Evolutionary conservation across 2,329 filamentous ascomycete species (phyloP).

Genomic region (Fusarium floridanum): DNA sequence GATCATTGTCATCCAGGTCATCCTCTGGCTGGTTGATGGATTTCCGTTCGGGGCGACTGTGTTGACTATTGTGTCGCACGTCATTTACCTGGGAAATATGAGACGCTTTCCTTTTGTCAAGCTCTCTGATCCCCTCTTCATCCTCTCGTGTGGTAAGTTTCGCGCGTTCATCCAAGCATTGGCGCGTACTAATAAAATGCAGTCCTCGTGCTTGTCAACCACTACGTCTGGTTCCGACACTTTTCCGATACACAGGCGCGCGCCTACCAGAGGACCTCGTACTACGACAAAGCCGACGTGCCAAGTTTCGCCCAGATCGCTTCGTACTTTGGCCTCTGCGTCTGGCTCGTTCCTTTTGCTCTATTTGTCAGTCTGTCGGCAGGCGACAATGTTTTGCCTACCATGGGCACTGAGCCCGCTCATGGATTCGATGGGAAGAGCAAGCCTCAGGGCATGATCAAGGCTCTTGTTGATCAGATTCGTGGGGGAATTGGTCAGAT

Average conservation of each 20-base stretch:
- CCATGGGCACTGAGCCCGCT: constrained; percentile 78
- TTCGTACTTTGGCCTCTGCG: constrained; percentile 94
- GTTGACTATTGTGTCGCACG: constrained; percentile 83
- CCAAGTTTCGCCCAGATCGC: constrained; percentile 95
- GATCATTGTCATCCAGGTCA: constrained; percentile 79
- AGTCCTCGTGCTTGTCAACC: constrained; percentile 88
- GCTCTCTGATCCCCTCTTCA: constrained; percentile 87
- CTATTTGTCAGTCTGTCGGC: constrained; percentile 95
- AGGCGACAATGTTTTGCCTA: constrained; percentile 93
- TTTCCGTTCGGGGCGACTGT: constrained; percentile 82
- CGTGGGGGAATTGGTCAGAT: constrained; percentile 65
- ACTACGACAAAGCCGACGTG: constrained; percentile 73
- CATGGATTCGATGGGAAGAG: constrained; percentile 61
- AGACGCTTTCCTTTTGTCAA: constrained; percentile 81
- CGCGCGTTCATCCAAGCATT: fast-evolving
- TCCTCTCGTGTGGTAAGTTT: constrained; percentile 81
- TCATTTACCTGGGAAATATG: constrained; percentile 91
- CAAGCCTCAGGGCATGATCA: constrained; percentile 74
- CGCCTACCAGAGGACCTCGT: constrained; percentile 70
- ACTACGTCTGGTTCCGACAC: constrained; percentile 96
- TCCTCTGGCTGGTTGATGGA: constrained; percentile 85
- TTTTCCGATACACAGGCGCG: constrained; percentile 77
- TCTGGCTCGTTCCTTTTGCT: constrained; percentile 96
- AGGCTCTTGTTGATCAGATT: constrained; percentile 72
- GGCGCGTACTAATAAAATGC: constrained; percentile 20